Evolutionary conservation across 2,329 filamentous ascomycete genomes (phyloP).

Genomic region (Ustulina deusta): DNA sequence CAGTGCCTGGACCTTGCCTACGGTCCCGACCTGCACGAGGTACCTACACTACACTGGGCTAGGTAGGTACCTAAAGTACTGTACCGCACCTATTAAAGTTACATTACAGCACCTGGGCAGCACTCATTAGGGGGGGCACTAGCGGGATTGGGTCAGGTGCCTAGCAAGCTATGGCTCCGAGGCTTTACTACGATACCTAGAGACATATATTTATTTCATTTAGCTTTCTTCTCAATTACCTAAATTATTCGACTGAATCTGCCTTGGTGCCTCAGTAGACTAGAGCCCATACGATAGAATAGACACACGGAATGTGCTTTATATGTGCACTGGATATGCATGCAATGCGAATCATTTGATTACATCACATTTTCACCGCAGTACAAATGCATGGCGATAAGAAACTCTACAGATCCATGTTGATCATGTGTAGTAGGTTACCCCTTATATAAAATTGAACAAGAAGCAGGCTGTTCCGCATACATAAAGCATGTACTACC

Average conservation of each 20-base stretch:
- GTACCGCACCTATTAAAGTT: no score
- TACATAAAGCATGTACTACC: not conserved
- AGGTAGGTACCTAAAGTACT: not conserved
- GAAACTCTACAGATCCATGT: not conserved
- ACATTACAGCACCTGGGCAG: not conserved
- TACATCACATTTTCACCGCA: not conserved
- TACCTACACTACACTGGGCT: slow-evolving; percentile 1
- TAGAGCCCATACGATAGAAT: not conserved
- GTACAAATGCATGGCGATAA: not conserved
- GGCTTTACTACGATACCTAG: not conserved
- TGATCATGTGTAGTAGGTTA: no score
- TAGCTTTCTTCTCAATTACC: not conserved
- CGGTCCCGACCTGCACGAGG: not conserved
- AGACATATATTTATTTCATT: not conserved
- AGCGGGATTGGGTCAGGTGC: not conserved
- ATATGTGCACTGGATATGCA: no score
- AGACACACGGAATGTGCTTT: no score
- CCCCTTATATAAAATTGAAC: not conserved
- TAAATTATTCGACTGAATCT: not conserved
- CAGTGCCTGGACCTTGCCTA: slow-evolving; percentile 3
- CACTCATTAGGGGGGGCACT: not conserved
- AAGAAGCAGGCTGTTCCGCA: slow-evolving; percentile 1
- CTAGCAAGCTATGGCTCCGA: no score
- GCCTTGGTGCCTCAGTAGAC: not conserved
- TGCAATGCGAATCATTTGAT: not conserved